Percentiles rank a stretch among this genome's conserved stretches.
These are phyloP conservation scores for Malus hybrid DNA, from an alignment of 331 rosid species.

Conservation along the genomic window DNA sequence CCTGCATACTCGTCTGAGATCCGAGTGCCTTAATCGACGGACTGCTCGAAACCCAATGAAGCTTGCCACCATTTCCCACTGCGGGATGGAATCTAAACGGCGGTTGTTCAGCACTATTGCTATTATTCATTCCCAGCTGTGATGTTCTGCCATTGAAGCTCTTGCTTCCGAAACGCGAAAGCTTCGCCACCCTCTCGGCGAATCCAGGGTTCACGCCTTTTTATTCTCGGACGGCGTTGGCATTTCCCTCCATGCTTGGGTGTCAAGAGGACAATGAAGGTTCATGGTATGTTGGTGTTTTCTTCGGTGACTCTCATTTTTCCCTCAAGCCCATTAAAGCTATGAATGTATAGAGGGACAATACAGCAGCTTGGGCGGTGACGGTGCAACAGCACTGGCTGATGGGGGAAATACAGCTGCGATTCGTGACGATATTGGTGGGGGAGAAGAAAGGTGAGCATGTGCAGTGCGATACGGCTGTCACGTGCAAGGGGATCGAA, in stretches of 20 bases:
- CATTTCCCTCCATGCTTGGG: constrained; percentile 25
- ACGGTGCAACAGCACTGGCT: constrained; percentile 67
- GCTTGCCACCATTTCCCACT: constrained; percentile 29
- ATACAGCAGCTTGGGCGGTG: constrained; percentile 92
- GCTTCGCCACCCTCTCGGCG: constrained; percentile 81
- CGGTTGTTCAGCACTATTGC: constrained; percentile 2
- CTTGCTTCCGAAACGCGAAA: constrained; percentile 84
- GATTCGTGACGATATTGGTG: constrained; percentile 34
- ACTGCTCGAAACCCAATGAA: constrained; percentile 63
- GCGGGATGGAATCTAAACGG: constrained; percentile 29
- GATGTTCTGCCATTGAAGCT: constrained; percentile 59
- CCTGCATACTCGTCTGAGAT: constrained; percentile 39
- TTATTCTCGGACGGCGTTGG: constrained; percentile 28
- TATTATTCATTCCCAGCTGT: constrained; percentile 32
- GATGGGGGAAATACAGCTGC: constrained; percentile 41
- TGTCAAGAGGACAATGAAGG: constrained; percentile 98
- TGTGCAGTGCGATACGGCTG: constrained; percentile 43
- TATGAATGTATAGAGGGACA: constrained; percentile 50
- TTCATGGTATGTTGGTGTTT: constrained; percentile 92
- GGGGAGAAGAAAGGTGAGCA: constrained; percentile 9
- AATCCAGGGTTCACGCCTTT: constrained; percentile 89
- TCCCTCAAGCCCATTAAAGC: constrained; percentile 75
- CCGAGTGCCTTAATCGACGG: constrained; percentile 64
- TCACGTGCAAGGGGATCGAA: constrained; percentile 47
- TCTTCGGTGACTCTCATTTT: constrained; percentile 80